A percentile compares a stretch with the other conserved stretches of the same genome.
phyloP scores from a whole-genome alignment of 345 rosid species.

The Dipteronia dyeriana region DNA sequence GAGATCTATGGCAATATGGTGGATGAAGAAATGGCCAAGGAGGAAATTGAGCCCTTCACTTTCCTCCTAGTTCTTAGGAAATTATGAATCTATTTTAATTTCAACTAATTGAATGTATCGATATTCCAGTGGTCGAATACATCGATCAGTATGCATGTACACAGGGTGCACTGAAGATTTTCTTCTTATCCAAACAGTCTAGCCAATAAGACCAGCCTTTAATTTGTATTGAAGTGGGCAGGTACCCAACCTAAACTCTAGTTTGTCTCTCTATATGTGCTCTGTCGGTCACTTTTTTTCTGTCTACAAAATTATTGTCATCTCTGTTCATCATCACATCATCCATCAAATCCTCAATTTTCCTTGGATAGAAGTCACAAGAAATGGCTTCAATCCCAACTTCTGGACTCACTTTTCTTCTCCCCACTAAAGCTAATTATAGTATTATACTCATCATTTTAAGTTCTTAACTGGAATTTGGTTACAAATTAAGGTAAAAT shows the following conservation, averaged over 20 bases:
- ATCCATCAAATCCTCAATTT: neutral
- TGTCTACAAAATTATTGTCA: neutral
- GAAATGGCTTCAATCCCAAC: neutral
- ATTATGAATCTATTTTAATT: slow-evolving; percentile 27
- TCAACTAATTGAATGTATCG: neutral
- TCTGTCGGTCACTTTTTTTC: neutral
- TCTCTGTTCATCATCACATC: neutral
- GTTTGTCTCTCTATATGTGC: too few species aligned
- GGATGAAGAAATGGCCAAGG: slow-evolving; percentile 60
- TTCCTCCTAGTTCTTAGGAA: slow-evolving; percentile 64
- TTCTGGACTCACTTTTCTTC: neutral
- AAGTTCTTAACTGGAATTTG: too few species aligned
- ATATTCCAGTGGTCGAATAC: too few species aligned
- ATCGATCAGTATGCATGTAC: too few species aligned
- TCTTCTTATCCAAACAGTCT: too few species aligned
- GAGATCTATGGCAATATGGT: slow-evolving; percentile 53
- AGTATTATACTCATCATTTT: too few species aligned
- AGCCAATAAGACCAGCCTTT: too few species aligned
- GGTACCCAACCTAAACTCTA: too few species aligned
- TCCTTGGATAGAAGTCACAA: neutral
- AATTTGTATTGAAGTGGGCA: too few species aligned
- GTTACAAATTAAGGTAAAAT: too few species aligned
- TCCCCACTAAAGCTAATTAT: too few species aligned
- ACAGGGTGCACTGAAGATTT: too few species aligned
- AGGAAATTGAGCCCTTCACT: slow-evolving; percentile 63